Evolutionary conservation across 2,329 filamentous ascomycete species (phyloP).

Genomic region (Penicillium sp.): DNA sequence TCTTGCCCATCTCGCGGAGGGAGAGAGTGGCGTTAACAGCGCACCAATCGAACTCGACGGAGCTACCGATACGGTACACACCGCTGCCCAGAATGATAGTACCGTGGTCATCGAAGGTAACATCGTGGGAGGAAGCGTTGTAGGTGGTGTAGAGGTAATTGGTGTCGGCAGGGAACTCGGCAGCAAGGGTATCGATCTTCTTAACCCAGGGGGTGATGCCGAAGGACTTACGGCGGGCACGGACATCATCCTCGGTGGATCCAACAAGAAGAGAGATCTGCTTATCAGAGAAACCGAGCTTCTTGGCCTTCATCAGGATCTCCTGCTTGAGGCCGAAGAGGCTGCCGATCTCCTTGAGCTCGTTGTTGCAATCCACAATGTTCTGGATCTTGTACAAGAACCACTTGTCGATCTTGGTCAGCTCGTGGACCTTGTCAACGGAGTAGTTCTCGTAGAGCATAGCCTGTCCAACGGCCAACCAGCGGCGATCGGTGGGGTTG

Average conservation of each 20-base stretch:
- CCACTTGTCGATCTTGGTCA: constrained; percentile 99
- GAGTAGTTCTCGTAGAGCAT: constrained; percentile 97
- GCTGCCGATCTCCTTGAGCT: constrained; percentile 80
- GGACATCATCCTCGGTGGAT: constrained; percentile 84
- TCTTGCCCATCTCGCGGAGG: constrained; percentile 82
- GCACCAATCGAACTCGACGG: constrained; percentile 99
- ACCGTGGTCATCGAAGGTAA: constrained; percentile 89
- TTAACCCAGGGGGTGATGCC: constrained; percentile 95
- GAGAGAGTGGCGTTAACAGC: constrained; percentile 86
- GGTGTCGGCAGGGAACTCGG: constrained; percentile 91
- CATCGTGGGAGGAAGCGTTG: constrained; percentile 91
- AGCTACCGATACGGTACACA: constrained; percentile 96
- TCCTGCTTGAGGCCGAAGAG: constrained; percentile 85
- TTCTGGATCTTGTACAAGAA: constrained; percentile 98
- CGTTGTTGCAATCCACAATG: constrained; percentile 84
- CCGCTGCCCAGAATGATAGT: constrained; percentile 87
- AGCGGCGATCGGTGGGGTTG: constrained; percentile 93
- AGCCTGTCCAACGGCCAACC: constrained; percentile 95
- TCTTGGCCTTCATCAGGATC: constrained; percentile 87
- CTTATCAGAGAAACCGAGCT: constrained; percentile 94
- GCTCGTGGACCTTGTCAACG: constrained; percentile 84
- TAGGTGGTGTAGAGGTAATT: constrained; percentile 99
- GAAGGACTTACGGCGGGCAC: constrained; percentile 78
- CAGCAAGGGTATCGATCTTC: constrained; percentile 95
- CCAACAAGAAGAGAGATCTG: constrained; percentile 88